Base-by-base conservation (phyloP, 768 basidiomycete genomes). In the Kwoniella heveanensis region DNA sequence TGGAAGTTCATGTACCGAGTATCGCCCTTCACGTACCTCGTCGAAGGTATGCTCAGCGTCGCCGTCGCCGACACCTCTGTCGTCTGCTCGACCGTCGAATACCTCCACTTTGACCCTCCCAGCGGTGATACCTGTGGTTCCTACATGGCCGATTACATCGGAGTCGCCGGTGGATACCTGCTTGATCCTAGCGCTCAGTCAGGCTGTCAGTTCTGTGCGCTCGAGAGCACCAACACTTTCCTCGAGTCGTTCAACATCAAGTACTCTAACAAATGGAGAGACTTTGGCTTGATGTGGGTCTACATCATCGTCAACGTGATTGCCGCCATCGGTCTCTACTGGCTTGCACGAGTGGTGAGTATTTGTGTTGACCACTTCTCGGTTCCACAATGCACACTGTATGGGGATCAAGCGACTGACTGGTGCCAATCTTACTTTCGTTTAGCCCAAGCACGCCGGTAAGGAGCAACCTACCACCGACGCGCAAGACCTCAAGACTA, bases 131-230 rank as follows among this genome's bases (percentile, higher is more conserved):
- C 88, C 0, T 95, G 92, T 72, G 67, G 67, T 10, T 68, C 83
- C 1, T 95, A 90, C 88, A 88, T 88, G 0, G 74, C 82, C n/a
- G 81, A 85, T 10, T 94, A 91, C 77, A 85, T 88, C 13, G 64
- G 65, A 0, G 77, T 72, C 0, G 83, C 85, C 53, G 89, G 89
- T 0, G 92, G 92, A 0, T 92, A 92, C 78, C 80, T 94, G 17
- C 83, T 87, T 60, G 87, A 92, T 69, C 83, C 84, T 0, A 81
- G 83, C 58, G 89, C 84, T 12, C 88, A 86, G 0, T 57, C 76
- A 1, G 74, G 79, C 6, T 94, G 92, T 77, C 83, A 84, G 17
- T 93, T 91, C 77, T 93, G 92, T 71, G 77, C 86, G 2, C 81
- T 83, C 37, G 73, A 81, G n/a, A 83, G 83, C 0, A 86, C 88